Base-by-base conservation (phyloP, 1,139 yeast genomes). In the Geotrichum fermentans region DNA sequence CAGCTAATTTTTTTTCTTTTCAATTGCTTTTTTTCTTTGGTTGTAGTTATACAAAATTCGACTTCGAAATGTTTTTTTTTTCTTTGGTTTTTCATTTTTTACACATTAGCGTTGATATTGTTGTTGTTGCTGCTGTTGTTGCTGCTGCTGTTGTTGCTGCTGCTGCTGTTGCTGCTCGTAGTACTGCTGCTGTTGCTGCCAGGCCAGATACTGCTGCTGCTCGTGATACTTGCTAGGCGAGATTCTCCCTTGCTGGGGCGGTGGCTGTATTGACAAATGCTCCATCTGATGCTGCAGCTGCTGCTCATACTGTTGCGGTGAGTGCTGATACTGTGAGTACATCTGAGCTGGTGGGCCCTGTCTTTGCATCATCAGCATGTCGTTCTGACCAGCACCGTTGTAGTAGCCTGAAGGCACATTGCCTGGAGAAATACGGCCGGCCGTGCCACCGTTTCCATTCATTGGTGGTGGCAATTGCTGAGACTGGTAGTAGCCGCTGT, bases 261-360 rank as follows among this genome's bases (percentile, higher is more conserved):
- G 13, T 13, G 26, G 24, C 24, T 29, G 30, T 24, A 20, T 17
- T 13, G 30, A 13, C 33, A 37, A 36, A 7, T 38, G 43, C 7
- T 37, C 37, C 39, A 13, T 35, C 40, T 42, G 45, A 6, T 33
- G 45, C 16, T 42, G 45, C 10, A 16, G 34, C 3, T 39, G 43
- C 32, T 42, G 45, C n/a, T 39, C 42, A 26, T 39, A 39, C 33
- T 28, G 33, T 14, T 26, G 33, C 11, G 32, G 22, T 4, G 42
- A 14, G 14, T 28, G 33, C 30, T n/a, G 24, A 22, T 17, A 28
- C 14, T 33, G 45, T 10, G n/a, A 17, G 13, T 42, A 35, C 30
- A 33, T 24, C 13, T 42, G 45, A 17, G 24, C 40, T 7, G 29
- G 35, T 18, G 17, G 43, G 26, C 18, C 28, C 13, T 28, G 43